Conservation (phyloP, 306 rosid genomes). For the Rosa chinensis region DNA sequence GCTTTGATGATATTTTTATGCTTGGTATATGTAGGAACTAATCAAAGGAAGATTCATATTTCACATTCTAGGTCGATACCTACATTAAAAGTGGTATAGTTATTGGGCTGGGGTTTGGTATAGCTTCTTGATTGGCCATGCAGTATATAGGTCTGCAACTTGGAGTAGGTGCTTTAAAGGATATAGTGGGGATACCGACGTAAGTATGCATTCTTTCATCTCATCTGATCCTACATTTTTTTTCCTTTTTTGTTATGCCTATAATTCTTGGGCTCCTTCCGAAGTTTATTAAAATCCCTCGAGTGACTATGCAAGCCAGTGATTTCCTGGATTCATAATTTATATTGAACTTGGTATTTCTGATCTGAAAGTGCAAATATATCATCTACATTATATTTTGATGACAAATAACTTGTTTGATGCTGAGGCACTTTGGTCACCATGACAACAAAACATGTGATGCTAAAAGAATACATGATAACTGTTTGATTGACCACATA, state of each 20-base stretch:
- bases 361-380: too few species aligned
- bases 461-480: too few species aligned
- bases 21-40: slow-evolving; percentile 1
- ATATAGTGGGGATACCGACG: slow-evolving; percentile 81
- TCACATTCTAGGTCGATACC: slow-evolving; percentile 66
- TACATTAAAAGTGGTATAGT: slow-evolving; percentile 78
- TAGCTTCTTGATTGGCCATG: slow-evolving; percentile 77
- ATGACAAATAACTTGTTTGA: too few species aligned
- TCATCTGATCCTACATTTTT: neutral
- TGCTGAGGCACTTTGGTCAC: too few species aligned
- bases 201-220: slow-evolving; percentile 42
- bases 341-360: neutral
- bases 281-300: neutral
- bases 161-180: slow-evolving; percentile 65
- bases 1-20: neutral
- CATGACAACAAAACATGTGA: too few species aligned
- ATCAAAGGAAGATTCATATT: slow-evolving; percentile 9
- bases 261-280: neutral
- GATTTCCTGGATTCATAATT: neutral
- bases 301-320: neutral
- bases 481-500: too few species aligned
- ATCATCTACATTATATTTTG: too few species aligned
- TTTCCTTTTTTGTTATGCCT: neutral
- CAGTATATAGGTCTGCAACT: slow-evolving; percentile 83
- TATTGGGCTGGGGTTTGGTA: slow-evolving; percentile 81